phyloP scores from a whole-genome alignment of 148 eudicot genomes.

The Dianthus caryophyllus region DNA sequence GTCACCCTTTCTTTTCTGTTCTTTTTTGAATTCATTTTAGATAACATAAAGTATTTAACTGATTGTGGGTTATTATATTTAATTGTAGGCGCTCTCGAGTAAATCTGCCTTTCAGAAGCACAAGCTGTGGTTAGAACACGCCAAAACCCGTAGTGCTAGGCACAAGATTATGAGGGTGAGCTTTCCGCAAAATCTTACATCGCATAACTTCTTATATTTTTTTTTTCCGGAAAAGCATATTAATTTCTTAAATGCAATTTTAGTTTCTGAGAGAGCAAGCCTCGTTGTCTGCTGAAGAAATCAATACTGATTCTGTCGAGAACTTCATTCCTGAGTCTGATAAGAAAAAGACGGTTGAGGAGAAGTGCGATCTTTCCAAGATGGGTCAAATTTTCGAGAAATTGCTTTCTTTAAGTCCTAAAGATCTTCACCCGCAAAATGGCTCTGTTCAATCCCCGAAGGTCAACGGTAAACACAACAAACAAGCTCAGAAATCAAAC shows the following conservation, averaged over 20 bases:
- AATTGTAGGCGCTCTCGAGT: slow-evolving; percentile 72
- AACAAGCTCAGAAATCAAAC: slow-evolving; percentile 48
- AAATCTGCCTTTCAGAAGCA: slow-evolving; percentile 87
- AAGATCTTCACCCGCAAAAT: slow-evolving; percentile 42
- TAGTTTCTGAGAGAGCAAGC: slow-evolving; percentile 94
- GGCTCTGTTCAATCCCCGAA: slow-evolving; percentile 44
- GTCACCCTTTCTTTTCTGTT: neutral
- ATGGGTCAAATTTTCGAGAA: slow-evolving; percentile 43
- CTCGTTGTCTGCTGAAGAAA: slow-evolving; percentile 57
- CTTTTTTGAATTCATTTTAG: neutral
- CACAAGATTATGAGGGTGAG: slow-evolving; percentile 89
- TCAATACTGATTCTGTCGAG: slow-evolving; percentile 52
- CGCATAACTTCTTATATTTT: neutral
- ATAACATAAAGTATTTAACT: neutral
- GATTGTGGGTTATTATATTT: neutral
- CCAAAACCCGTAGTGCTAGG: slow-evolving; percentile 95
- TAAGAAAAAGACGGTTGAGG: slow-evolving; percentile 38
- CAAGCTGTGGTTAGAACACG: slow-evolving; percentile 86
- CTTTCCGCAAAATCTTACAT: slow-evolving; percentile 6
- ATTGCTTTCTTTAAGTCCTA: slow-evolving; percentile 38
- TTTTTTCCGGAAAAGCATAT: slow-evolving; percentile 8
- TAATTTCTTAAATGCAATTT: slow-evolving; percentile 16
- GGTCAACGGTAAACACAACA: slow-evolving; percentile 82
- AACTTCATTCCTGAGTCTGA: slow-evolving; percentile 49
- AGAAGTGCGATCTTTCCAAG: slow-evolving; percentile 37